Base-by-base conservation (phyloP, 2,329 filamentous ascomycete genomes). In the Fusarium albosuccineum region DNA sequence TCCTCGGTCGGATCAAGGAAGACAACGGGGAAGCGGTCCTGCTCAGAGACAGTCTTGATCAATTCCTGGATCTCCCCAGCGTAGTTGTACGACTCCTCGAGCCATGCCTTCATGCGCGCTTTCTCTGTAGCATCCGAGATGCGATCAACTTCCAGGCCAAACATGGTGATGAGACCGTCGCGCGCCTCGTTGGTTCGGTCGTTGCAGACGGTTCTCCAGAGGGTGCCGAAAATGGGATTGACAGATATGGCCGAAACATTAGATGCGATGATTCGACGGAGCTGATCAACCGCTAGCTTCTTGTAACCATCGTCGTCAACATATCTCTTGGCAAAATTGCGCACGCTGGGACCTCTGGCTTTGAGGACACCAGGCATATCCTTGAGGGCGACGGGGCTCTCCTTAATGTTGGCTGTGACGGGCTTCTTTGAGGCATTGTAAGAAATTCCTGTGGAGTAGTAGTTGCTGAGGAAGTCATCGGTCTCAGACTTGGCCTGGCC, bases 31-130 rank as follows among this genome's bases (percentile, higher is more conserved):
- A 80, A 86, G 26, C 72, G 73, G 11, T 82, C 74, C 10, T 75
- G 71, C 2, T 75, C 73, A 0, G 80, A 73, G 1, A 86, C 77
- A 0, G 69, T 51, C 5, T 75, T 64, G 27, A 86, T 78, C 6
- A 74, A 62, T 0, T 77, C 73, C 26, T 76, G 58, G 7, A 86
- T 82, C 26, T 85, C 83, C 6, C 74, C 79, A 0, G 75, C 78
- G 62, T 79, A 82, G 68, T 86, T 80, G 67, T 86, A 86, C 2
- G 83, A 86, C 57, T 82, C 82, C 10, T 82, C 82, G 3, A 86
- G 74, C 84, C 84, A 87, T 0, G 57, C 62, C 67, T 80, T 82
- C 80, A 85, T 81, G 1, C 73, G 71, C 0, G 52, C 58, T 63
- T 79, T 83, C 40, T 81, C 76, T 0, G 75, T 67, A 0, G 42